Percentiles rank a stretch among this genome's conserved stretches.
phyloP scores from a whole-genome alignment of 306 rosid species.

The Cajanus cajan region DNA sequence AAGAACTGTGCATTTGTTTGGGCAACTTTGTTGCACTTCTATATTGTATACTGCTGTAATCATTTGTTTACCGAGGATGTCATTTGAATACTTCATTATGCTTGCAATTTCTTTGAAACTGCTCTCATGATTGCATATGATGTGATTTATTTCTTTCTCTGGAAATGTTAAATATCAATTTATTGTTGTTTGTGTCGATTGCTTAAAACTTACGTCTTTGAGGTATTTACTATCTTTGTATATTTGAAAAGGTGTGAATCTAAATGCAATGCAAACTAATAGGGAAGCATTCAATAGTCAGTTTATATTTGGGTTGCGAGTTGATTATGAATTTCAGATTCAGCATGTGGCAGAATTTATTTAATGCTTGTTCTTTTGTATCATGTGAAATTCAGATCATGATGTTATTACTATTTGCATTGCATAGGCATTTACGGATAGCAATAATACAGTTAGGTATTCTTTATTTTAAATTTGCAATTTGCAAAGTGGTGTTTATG shows the following conservation, averaged over 20 bases:
- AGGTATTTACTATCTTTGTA: neutral
- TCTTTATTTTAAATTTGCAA: neutral
- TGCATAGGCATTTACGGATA: neutral
- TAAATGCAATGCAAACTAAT: neutral
- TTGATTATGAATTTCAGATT: neutral
- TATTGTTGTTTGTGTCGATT: neutral
- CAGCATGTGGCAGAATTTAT: neutral
- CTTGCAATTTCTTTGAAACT: neutral
- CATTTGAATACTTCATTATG: too few relatives aligned
- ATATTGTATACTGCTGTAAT: too few relatives aligned
- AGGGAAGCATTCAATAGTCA: neutral
- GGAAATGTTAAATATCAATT: neutral
- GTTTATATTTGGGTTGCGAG: neutral
- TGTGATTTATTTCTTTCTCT: neutral
- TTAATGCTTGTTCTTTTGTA: neutral
- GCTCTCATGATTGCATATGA: neutral
- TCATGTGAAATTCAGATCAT: neutral
- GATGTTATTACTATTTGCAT: neutral
- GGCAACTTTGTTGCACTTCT: neutral
- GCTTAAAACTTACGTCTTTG: neutral
- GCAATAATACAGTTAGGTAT: neutral
- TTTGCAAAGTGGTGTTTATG: neutral
- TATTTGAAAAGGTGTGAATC: neutral
- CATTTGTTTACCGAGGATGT: too few relatives aligned
- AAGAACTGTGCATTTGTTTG: neutral